Conservation (phyloP, 1,284 basidiomycete genomes). For the Uromyces viciae-fabae region DNA sequence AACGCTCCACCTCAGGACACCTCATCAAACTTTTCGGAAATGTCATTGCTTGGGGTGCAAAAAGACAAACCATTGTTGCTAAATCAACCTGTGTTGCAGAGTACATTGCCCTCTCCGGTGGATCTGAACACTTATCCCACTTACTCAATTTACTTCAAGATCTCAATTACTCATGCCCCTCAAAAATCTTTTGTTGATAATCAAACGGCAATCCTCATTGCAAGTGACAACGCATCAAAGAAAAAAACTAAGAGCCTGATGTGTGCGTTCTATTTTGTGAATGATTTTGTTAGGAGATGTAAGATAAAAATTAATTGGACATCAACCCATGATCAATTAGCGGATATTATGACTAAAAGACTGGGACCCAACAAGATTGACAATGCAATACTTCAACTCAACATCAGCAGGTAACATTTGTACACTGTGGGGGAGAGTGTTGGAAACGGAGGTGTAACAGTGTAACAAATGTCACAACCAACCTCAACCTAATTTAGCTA, state of each 20-base stretch:
- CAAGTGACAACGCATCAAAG: neutral
- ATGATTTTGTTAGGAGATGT: neutral
- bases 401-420: no score
- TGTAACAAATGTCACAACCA: no score
- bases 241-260: neutral
- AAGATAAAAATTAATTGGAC: neutral
- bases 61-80: neutral
- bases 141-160: neutral
- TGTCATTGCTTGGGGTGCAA: neutral
- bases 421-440: no score
- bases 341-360: slow-evolving; percentile 8
- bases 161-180: neutral
- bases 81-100: neutral
- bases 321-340: neutral
- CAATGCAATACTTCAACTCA: no score
- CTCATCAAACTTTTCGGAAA: neutral
- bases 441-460: no score
- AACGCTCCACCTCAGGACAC: neutral
- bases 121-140: neutral
- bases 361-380: no score
- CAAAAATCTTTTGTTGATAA: neutral
- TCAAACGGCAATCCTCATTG: neutral
- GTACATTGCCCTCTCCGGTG: neutral
- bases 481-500: no score
- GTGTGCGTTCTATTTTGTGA: neutral